Base-by-base conservation (phyloP, 192 early-diverging fungal genomes). In the Chytriomyces sp. region DNA sequence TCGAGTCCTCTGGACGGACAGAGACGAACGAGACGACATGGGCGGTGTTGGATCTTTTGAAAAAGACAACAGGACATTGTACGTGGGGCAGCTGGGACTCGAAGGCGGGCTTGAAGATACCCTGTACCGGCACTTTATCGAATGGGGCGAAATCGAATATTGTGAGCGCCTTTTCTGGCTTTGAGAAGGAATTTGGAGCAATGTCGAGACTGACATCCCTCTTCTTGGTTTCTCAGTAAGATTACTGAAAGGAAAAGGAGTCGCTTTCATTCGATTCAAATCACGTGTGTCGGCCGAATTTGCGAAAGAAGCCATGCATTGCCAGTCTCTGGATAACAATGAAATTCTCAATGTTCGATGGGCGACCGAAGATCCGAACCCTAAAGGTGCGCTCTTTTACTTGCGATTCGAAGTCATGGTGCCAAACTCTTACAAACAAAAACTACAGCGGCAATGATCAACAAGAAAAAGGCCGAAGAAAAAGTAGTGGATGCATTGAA, bases 281-380 rank as follows among this genome's bases (percentile, higher is more conserved):
- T 81, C 77, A 48, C 82, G 92, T 45, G 67, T 86, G 45, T 90
- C 86, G 72, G 94, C 94, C 24, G 94, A 96, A 83, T 95, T 96
- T 86, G 94, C 94, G 9, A 92, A 91, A 69, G 94, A 95, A 77
- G 94, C 94, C 7, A 96, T 96, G 94, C 85, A 85, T 62, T 87
- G 89, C 49, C 94, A 96, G 61, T 86, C 89, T 24, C 73, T 96
- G 35, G 94, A 96, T 77, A 81, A 85, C 57, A 88, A 90, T 57
- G 94, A 96, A 77, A 76, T 90, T 68, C 76, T 91, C 18, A 88
- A 90, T 74, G 86, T 90, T 44, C 87, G 94, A 60, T 96, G 94
- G 94, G 94, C 94, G 0, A 91, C 88, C 3, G 93, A 94, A 70
- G 91, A 94, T 78, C 92, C 93, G 5, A 92, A 93, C 82, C 92